phyloP scores from a whole-genome alignment of 345 rosid species.

The Bruguiera sexangula region DNA sequence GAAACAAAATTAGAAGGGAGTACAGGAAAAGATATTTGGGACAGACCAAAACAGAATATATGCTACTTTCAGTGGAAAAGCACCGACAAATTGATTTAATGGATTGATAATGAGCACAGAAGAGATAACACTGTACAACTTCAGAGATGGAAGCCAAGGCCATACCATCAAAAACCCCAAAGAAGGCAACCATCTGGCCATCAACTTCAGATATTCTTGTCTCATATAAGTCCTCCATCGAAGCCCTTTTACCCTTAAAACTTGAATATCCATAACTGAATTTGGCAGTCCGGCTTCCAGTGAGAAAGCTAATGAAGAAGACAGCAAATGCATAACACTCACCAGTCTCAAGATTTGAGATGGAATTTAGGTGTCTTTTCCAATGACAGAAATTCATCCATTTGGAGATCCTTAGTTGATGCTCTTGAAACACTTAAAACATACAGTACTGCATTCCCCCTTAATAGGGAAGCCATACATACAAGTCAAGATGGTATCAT shows the following conservation, averaged over 20 bases:
- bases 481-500: too few species aligned
- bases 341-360: not conserved
- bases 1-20: too few species aligned
- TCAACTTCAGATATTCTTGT: slow-evolving; percentile 50
- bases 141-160: not conserved
- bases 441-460: too few species aligned
- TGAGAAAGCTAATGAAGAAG: slow-evolving; percentile 30
- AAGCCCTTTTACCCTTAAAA: slow-evolving; percentile 54
- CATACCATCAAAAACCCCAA: slow-evolving; percentile 64
- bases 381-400: too few species aligned
- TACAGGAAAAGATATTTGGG: not conserved
- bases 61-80: not conserved
- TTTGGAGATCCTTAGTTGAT: too few species aligned
- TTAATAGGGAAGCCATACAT: too few species aligned
- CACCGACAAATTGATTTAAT: not conserved
- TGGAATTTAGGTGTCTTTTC: not conserved
- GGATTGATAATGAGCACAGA: not conserved
- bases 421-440: too few species aligned
- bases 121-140: not conserved
- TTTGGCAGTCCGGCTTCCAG: slow-evolving; percentile 28
- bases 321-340: not conserved
- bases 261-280: slow-evolving; percentile 59
- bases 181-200: slow-evolving; percentile 57
- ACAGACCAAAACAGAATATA: not conserved
- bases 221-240: slow-evolving; percentile 67